These are phyloP conservation scores for Streptanthus diversifolius DNA, from an alignment of 345 rosid species.

Conservation along the genomic window DNA sequence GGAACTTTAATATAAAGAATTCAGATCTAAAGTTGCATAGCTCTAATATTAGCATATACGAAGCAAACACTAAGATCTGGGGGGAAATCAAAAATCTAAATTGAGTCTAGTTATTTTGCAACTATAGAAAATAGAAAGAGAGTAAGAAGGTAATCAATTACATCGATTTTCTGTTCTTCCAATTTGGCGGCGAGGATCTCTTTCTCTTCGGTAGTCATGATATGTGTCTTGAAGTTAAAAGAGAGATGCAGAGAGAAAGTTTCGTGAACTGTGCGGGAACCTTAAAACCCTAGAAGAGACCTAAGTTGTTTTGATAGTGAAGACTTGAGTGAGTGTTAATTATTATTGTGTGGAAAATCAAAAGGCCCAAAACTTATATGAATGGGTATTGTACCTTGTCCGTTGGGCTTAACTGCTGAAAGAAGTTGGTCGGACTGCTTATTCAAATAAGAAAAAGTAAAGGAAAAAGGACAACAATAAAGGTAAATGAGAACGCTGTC, in stretches of 20 bases:
- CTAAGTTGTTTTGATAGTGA: not conserved
- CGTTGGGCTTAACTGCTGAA: not conserved
- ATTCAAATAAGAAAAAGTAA: not conserved
- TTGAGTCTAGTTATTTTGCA: not conserved
- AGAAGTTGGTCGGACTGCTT: not conserved
- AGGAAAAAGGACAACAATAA: not conserved
- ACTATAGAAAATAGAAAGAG: not conserved
- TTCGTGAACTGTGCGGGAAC: constrained; percentile 21
- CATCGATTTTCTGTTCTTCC: constrained; percentile 64
- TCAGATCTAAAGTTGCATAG: constrained; percentile 20
- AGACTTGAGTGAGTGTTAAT: not conserved
- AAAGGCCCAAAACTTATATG: constrained; percentile 15
- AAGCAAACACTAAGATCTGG: constrained; percentile 3
- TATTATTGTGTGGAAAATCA: not conserved
- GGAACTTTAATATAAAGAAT: not conserved
- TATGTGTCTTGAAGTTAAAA: not conserved
- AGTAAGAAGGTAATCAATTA: constrained; percentile 17
- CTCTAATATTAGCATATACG: not conserved
- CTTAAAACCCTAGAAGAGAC: constrained; percentile 26
- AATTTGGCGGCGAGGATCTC: constrained; percentile 73
- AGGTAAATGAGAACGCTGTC: constrained; percentile 40
- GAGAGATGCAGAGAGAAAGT: constrained; percentile 15
- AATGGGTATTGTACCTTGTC: not conserved
- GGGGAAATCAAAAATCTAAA: not conserved
- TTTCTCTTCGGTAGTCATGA: constrained; percentile 70